phyloP scores from a whole-genome alignment of 2,329 filamentous ascomycete species.

The Periconia digitata region DNA sequence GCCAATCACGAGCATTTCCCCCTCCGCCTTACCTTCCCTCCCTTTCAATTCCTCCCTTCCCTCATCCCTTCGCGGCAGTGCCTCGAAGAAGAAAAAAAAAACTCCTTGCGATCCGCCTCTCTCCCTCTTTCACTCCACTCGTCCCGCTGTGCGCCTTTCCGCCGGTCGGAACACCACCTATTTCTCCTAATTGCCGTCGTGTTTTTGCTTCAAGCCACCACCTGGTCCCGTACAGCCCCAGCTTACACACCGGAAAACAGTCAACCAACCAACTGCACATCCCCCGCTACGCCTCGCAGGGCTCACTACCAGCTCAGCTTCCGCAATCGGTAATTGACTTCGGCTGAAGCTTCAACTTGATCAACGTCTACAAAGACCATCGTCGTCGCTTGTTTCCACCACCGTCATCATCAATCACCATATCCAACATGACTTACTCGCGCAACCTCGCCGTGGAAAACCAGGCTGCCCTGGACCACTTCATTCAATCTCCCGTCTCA shows the following conservation, averaged over 20 bases:
- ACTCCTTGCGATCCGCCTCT: slow-evolving; percentile 21
- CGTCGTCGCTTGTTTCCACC: slow-evolving; percentile 8
- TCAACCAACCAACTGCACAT: slow-evolving; percentile 14
- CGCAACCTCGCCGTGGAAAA: slow-evolving; percentile 55
- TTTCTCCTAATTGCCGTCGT: slow-evolving; percentile 29
- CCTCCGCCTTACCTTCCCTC: too few species aligned
- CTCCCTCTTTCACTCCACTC: slow-evolving; percentile 15
- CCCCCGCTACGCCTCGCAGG: slow-evolving; percentile 29
- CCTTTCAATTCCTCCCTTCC: slow-evolving; percentile 10
- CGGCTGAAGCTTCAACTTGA: slow-evolving; percentile 1
- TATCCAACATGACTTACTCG: slow-evolving; percentile 48
- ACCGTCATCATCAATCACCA: slow-evolving; percentile 16
- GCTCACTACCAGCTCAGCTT: slow-evolving; percentile 29
- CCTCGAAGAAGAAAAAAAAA: slow-evolving; percentile 14
- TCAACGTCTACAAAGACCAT: slow-evolving; percentile 19
- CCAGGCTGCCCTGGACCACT: slow-evolving; percentile 74
- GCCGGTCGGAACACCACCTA: slow-evolving; percentile 35
- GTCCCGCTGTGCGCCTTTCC: slow-evolving; percentile 22
- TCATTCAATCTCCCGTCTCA: slow-evolving; percentile 75
- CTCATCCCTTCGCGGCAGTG: slow-evolving; percentile 26
- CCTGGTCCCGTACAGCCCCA: slow-evolving; percentile 33
- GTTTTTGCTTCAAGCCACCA: slow-evolving; percentile 28
- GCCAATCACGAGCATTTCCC: slow-evolving; percentile 13
- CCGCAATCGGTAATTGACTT: slow-evolving; percentile 9
- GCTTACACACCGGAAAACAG: slow-evolving; percentile 38